Evolutionary conservation across 2,329 filamentous ascomycete species (phyloP), one percentile per base, ranked within the genome.

Genomic region (Dothiorella sarmentorum): DNA sequence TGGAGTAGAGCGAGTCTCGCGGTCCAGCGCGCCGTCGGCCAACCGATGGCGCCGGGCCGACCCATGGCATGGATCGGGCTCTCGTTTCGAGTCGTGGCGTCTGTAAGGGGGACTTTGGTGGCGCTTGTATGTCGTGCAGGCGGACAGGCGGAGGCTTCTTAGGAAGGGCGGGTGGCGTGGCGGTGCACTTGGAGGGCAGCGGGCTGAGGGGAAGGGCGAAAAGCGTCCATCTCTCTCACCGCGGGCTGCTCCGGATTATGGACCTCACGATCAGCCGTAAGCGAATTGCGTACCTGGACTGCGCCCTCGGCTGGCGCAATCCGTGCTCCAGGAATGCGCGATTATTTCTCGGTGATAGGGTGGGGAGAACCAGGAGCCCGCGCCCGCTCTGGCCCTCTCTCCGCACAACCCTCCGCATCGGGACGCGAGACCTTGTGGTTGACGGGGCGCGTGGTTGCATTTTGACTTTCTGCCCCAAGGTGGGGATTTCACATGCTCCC

Each of bases 271-370:
- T 45, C 24, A 15, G 15, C 42, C 22, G 49, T 53, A 53, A 40
- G 49, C 49, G 49, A 53, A 40, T 40, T 53, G 49, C 49, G 49
- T 53, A 40, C 49, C 7, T 13, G 44, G n/a, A 13, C 49, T 53
- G 49, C 49, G 49, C 49, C n/a, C 49, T 53, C 49, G 49, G 49
- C 49, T 53, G 49, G 33, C 49, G 49, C 49, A 53, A 53, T 53
- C 49, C 33, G 49, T 53, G 49, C 49, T 22, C 49, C 49, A 53
- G 22, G 49, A 53, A 40, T 53, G 49, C 49, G 49, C 49, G 49
- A 53, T 53, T 53, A 53, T 53, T 53, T 6, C 43, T 18, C n/a
- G 22, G 26, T 47, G 43, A 17, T 29, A 40, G 35, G 49, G 49
- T 53, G 49, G 49, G 49, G 49, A 53, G 29, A 7, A 18, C 9